phyloP scores from a whole-genome alignment of 1,139 yeast genomes.

The Hanseniaspora uvarum region DNA sequence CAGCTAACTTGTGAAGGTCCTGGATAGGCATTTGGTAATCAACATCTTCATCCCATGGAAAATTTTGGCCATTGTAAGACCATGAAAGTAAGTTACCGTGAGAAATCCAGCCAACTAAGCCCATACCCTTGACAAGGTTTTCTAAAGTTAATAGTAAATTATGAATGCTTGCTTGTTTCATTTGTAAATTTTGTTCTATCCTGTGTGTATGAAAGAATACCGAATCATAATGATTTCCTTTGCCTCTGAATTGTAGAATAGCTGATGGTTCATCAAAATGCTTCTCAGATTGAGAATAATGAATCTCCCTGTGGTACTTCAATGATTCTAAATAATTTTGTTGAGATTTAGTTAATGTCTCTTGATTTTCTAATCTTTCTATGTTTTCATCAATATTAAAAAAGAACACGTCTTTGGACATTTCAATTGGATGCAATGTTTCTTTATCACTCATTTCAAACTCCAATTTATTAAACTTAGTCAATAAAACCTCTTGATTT shows the following conservation, averaged over 20 bases:
- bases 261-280: conserved; percentile 41
- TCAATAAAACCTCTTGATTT: not conserved
- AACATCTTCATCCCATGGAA: conserved; percentile 67
- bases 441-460: conserved; percentile 17
- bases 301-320: not conserved
- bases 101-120: conserved; percentile 50
- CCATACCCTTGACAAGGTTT: conserved; percentile 44
- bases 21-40: conserved; percentile 61
- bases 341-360: not conserved
- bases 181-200: conserved; percentile 2
- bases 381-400: conserved; percentile 1
- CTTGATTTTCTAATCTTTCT: not conserved
- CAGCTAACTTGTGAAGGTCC: conserved; percentile 44
- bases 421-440: not conserved
- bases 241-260: conserved; percentile 32
- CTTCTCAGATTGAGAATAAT: conserved; percentile 33
- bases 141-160: conserved; percentile 51
- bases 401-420: not conserved
- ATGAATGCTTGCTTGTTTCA: conserved; percentile 33
- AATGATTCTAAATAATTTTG: not conserved
- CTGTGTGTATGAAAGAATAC: conserved; percentile 42
- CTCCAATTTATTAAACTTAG: not conserved
- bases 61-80: conserved; percentile 55
- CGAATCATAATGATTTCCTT: conserved; percentile 60
- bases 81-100: conserved; percentile 63